Conservation (phyloP, 2,329 filamentous ascomycete genomes). For the Aspergillus eucalypticola region DNA sequence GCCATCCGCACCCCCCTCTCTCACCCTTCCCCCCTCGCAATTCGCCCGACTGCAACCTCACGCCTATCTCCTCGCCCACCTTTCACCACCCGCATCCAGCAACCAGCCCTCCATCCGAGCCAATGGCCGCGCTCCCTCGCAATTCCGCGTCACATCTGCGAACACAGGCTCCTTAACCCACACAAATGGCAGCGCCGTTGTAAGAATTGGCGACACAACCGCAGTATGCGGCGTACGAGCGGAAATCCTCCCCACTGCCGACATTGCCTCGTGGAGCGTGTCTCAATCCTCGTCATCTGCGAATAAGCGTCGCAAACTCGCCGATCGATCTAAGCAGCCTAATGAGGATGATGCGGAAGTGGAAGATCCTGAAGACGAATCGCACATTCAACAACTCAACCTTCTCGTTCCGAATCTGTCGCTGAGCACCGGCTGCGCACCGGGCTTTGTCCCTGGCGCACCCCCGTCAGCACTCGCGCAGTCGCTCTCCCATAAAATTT, state of each 20-base stretch:
- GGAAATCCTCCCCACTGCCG: slow-evolving; percentile 74
- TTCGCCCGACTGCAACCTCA: slow-evolving; percentile 89
- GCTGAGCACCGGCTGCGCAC: slow-evolving; percentile 84
- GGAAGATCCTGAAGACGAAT: slow-evolving; percentile 44
- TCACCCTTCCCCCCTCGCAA: slow-evolving; percentile 62
- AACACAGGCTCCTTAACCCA: slow-evolving; percentile 85
- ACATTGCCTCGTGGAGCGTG: slow-evolving; percentile 62
- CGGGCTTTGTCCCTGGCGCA: slow-evolving; percentile 78
- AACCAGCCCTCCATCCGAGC: slow-evolving; percentile 66
- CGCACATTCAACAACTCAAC: slow-evolving; percentile 54
- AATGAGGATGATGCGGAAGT: slow-evolving; percentile 46
- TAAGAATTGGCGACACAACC: slow-evolving; percentile 84
- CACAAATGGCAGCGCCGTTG: slow-evolving; percentile 84
- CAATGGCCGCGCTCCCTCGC: slow-evolving; percentile 72
- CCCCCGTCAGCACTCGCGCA: slow-evolving; percentile 80
- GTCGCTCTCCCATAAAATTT: slow-evolving; percentile 77
- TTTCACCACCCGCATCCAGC: slow-evolving; percentile 59
- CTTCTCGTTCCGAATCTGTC: slow-evolving; percentile 93
- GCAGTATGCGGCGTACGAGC: slow-evolving; percentile 91
- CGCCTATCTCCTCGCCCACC: slow-evolving; percentile 85
- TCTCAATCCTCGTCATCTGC: slow-evolving; percentile 38
- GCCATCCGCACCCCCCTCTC: slow-evolving; percentile 42
- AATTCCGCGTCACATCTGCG: slow-evolving; percentile 71
- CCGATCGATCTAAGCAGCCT: slow-evolving; percentile 20
- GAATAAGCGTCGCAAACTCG: slow-evolving; percentile 34